phyloP scores from a whole-genome alignment of 2,329 filamentous ascomycete species.

The Sporothrix inflata region DNA sequence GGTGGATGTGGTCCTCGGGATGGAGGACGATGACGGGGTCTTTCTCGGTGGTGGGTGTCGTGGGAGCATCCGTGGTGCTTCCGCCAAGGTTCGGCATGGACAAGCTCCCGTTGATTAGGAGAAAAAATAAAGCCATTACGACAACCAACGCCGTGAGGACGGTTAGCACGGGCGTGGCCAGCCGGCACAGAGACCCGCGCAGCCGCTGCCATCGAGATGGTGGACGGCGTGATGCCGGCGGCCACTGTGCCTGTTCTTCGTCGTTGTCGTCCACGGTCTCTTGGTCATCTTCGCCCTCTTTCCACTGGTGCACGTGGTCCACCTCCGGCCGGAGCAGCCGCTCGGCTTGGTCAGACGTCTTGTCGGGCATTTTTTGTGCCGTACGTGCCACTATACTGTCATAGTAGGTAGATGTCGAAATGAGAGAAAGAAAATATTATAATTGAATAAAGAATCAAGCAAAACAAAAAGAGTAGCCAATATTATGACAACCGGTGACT shows the following conservation, averaged over 20 bases:
- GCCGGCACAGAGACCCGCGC: too few relatives aligned
- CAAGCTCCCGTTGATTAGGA: background rate
- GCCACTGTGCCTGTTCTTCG: conserved; percentile 15
- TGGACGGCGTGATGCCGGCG: background rate
- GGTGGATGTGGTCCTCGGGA: conserved; percentile 48
- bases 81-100: background rate
- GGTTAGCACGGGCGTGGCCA: background rate
- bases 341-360: conserved; percentile 15
- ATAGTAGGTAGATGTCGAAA: background rate
- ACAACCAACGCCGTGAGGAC: background rate
- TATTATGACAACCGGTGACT: background rate
- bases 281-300: background rate
- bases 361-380: conserved; percentile 14
- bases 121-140: background rate
- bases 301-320: background rate
- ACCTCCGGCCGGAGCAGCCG: conserved; percentile 6
- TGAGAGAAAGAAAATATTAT: background rate
- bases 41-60: background rate
- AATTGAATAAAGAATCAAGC: background rate
- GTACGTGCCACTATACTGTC: background rate
- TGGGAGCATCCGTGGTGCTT: background rate
- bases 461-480: background rate
- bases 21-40: conserved; percentile 38
- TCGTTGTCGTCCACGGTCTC: background rate
- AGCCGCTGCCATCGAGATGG: background rate